Conservation (phyloP, 2,329 filamentous ascomycete species). For the Penicillium hordei region DNA sequence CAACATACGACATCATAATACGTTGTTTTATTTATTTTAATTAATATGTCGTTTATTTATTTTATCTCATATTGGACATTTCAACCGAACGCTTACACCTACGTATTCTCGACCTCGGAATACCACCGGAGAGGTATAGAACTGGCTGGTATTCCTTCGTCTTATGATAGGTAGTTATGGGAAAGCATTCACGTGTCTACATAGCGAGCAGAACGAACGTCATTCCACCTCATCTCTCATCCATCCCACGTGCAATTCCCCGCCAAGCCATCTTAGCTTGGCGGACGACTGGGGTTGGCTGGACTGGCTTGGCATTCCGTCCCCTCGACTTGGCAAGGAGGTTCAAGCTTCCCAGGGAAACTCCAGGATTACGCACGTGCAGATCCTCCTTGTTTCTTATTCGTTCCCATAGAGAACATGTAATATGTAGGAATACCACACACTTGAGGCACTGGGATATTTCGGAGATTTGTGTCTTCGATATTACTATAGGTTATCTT, state of each 20-base stretch:
- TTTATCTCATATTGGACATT: background rate
- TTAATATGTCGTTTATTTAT: background rate
- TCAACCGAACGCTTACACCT: background rate
- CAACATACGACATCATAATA: background rate
- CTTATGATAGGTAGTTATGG: background rate
- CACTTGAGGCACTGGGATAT: no score
- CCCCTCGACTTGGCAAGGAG: constrained; percentile 11
- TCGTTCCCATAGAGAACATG: background rate
- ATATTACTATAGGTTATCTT: background rate
- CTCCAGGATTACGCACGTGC: constrained; percentile 10
- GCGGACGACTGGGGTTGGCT: background rate
- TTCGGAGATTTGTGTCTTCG: background rate
- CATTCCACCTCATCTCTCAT: background rate
- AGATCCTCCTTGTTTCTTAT: background rate
- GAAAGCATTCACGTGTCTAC: no score
- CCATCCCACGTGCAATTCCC: constrained; percentile 1
- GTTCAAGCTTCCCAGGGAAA: constrained; percentile 8
- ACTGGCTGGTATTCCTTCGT: background rate
- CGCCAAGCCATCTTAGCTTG: background rate
- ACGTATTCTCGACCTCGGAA: background rate
- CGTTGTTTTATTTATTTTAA: background rate
- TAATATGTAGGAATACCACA: background rate
- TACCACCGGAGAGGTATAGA: background rate
- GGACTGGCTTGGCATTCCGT: constrained; percentile 5
- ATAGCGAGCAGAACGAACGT: background rate